phyloP scores from a whole-genome alignment of 768 basidiomycete species.

The Boletus speciosus region DNA sequence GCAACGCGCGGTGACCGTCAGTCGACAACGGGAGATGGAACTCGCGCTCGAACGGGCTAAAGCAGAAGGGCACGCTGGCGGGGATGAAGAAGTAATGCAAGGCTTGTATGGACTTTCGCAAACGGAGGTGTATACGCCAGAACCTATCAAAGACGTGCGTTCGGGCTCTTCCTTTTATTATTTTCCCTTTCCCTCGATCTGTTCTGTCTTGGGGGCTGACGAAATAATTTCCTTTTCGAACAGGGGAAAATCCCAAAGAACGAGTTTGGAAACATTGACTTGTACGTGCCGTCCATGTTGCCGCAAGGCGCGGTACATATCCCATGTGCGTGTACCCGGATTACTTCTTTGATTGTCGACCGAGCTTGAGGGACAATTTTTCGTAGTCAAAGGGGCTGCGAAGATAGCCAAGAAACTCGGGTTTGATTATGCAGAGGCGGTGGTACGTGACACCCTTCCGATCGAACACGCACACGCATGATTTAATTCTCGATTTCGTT shows the following conservation, averaged over 20 bases:
- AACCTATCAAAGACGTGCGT: constrained; percentile 82
- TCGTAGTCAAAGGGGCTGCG: constrained; percentile 74
- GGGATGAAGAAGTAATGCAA: constrained; percentile 67
- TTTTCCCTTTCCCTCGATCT: constrained; percentile 5
- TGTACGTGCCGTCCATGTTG: constrained; percentile 94
- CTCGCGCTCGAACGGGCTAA: constrained; percentile 42
- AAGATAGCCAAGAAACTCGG: constrained; percentile 87
- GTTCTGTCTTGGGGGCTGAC: neutral
- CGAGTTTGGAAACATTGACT: constrained; percentile 93
- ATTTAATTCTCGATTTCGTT: constrained; percentile 4
- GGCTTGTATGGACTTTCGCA: constrained; percentile 83
- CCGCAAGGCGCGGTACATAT: constrained; percentile 84
- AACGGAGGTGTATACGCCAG: constrained; percentile 77
- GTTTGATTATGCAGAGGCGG: constrained; percentile 91
- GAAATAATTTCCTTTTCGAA: constrained; percentile 8
- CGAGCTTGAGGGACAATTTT: constrained; percentile 10
- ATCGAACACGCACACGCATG: neutral
- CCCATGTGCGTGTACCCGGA: constrained; percentile 62
- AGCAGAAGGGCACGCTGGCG: constrained; percentile 35
- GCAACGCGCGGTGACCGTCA: constrained; percentile 76
- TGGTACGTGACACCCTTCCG: constrained; percentile 55
- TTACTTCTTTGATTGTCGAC: constrained; percentile 11
- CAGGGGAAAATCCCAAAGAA: constrained; percentile 95
- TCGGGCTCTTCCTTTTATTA: constrained; percentile 41
- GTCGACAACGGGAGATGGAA: constrained; percentile 71